Conservation (phyloP, 169 alveolate species). For the Eimeria falciformis region DNA sequence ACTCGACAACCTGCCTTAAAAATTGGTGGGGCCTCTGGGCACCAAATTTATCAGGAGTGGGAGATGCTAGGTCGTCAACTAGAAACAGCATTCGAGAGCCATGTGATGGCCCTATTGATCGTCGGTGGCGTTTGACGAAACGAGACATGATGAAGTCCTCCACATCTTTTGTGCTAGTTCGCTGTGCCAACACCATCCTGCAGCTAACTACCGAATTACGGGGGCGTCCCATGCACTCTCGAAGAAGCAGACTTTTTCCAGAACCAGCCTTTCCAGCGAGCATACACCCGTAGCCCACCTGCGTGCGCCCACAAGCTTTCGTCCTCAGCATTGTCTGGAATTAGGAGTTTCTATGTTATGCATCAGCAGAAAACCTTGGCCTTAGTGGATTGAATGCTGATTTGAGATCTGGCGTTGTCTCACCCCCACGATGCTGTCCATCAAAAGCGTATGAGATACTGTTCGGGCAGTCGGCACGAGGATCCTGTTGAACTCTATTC, state of each 20-base stretch:
- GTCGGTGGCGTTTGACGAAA: constrained; percentile 90
- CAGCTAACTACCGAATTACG: constrained; percentile 82
- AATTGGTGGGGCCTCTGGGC: constrained; percentile 96
- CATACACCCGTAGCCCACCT: constrained; percentile 80
- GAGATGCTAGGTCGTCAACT: constrained; percentile 96
- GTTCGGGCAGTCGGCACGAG: constrained; percentile 94
- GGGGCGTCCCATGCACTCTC: constrained; percentile 87
- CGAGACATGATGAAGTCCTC: constrained; percentile 91
- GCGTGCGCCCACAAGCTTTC: background rate
- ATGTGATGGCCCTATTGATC: constrained; percentile 93
- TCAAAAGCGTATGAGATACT: constrained; percentile 87
- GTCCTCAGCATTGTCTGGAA: no score
- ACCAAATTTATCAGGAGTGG: constrained; percentile 96
- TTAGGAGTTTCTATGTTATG: no score
- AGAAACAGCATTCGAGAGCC: constrained; percentile 93
- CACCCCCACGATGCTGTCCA: constrained; percentile 86
- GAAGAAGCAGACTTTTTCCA: constrained; percentile 93
- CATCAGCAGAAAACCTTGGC: background rate
- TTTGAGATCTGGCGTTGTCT: constrained; percentile 80
- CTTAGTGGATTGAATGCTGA: background rate
- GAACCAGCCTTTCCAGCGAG: constrained; percentile 95
- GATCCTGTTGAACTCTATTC: constrained; percentile 90
- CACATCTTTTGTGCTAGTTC: constrained; percentile 91
- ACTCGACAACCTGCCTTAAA: constrained; percentile 93
- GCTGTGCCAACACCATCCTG: constrained; percentile 92